Conservation (phyloP, 306 rosid species). For the Vigna trinervia region DNA sequence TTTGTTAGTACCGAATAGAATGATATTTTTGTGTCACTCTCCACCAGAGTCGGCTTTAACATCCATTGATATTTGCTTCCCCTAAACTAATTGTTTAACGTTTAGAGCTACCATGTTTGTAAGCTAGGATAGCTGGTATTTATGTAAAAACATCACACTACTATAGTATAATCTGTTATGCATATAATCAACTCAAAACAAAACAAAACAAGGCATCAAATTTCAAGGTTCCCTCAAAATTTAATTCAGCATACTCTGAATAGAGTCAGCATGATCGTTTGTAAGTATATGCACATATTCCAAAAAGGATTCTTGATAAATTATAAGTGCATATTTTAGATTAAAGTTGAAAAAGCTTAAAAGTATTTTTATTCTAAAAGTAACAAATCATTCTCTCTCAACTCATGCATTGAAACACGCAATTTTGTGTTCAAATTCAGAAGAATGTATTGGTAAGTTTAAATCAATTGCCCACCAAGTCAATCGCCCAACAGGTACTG, state of each 20-base stretch:
- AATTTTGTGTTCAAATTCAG: too few relatives aligned
- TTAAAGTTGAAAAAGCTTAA: too few relatives aligned
- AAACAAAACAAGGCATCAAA: background rate
- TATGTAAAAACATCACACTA: background rate
- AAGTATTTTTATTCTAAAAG: too few relatives aligned
- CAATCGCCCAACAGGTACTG: background rate
- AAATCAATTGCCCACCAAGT: too few relatives aligned
- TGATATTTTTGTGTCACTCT: slow-evolving; percentile 46
- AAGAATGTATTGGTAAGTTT: too few relatives aligned
- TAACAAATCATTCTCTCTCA: too few relatives aligned
- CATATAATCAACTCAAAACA: background rate
- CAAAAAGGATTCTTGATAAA: background rate
- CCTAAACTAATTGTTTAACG: background rate
- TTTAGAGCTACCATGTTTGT: slow-evolving; percentile 38
- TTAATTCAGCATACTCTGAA: background rate
- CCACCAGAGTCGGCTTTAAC: slow-evolving; percentile 36
- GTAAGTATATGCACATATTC: background rate
- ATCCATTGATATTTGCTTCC: slow-evolving; percentile 15
- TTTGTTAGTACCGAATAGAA: slow-evolving; percentile 49
- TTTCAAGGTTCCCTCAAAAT: slow-evolving; percentile 32
- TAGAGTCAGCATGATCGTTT: background rate
- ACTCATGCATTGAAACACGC: too few relatives aligned
- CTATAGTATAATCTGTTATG: background rate
- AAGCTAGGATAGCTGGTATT: background rate
- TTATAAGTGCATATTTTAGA: background rate